A percentile compares a stretch with the other conserved stretches of the same genome.
Evolutionary conservation across 306 rosid genomes (phyloP).

Genomic region (Heteromeles arbutifolia): DNA sequence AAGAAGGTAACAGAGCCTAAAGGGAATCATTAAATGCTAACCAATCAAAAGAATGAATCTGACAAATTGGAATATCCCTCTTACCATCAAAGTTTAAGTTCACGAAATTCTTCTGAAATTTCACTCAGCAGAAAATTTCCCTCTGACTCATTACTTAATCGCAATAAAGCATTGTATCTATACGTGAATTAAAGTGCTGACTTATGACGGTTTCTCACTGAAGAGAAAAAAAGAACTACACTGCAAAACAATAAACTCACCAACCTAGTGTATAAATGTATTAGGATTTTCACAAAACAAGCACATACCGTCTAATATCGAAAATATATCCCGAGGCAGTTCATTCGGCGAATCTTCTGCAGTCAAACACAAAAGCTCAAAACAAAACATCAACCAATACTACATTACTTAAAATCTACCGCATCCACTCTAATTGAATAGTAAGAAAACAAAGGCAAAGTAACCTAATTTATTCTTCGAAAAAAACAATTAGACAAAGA

Average conservation of each 20-base stretch:
- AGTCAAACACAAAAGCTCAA: constrained; percentile 11
- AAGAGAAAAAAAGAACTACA: neutral
- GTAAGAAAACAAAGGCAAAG: neutral
- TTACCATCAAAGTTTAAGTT: neutral
- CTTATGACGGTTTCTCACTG: neutral
- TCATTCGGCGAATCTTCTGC: constrained; percentile 38
- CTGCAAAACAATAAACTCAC: neutral
- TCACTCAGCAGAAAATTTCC: neutral
- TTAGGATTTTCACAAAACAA: constrained; percentile 7
- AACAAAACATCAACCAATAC: neutral
- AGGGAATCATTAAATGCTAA: neutral
- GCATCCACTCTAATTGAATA: neutral
- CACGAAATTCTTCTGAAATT: neutral
- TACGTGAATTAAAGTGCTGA: neutral
- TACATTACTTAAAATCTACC: neutral
- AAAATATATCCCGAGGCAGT: constrained; percentile 27
- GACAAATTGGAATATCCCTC: neutral
- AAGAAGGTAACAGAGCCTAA: neutral
- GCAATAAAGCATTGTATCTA: neutral
- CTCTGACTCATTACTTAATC: neutral
- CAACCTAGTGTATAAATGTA: neutral
- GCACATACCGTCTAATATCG: constrained; percentile 48
- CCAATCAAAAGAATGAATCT: neutral
- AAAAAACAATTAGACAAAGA: neutral
- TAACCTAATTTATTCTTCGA: neutral